Percentiles rank a stretch among this genome's conserved stretches.
These are phyloP conservation scores for Nitzschia sp. DNA, from an alignment of 108 stramenopile species.

Conservation along the genomic window DNA sequence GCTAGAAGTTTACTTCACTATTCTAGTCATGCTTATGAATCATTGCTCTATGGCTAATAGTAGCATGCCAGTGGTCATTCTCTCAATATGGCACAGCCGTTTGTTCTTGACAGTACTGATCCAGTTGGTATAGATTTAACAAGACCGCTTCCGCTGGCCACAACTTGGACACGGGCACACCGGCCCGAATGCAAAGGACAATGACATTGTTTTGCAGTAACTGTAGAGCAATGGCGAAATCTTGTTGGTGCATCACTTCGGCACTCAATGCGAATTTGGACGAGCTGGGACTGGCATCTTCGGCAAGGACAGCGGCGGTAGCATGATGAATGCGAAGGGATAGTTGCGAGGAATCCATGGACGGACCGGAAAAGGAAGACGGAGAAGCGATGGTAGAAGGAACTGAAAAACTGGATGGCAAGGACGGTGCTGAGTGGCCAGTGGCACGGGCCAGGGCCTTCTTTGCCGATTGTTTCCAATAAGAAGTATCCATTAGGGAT, in stretches of 20 bases:
- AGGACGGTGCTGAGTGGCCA: background rate
- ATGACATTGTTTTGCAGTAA: constrained; percentile 82
- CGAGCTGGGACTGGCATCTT: constrained; percentile 34
- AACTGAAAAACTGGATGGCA: background rate
- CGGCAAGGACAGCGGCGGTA: constrained; percentile 62
- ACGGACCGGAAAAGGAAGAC: constrained; percentile 10
- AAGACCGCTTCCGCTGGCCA: constrained; percentile 83
- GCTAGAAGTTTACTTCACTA: too few relatives aligned
- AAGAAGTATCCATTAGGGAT: constrained; percentile 32
- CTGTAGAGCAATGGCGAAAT: constrained; percentile 80
- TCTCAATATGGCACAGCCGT: constrained; percentile 23
- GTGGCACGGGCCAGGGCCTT: constrained; percentile 31
- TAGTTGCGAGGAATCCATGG: constrained; percentile 39
- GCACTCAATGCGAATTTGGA: constrained; percentile 31
- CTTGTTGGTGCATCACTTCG: constrained; percentile 42
- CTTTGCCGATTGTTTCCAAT: constrained; percentile 36
- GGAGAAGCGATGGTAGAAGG: background rate
- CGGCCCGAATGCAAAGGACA: constrained; percentile 77
- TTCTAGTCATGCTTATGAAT: background rate
- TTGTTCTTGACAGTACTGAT: constrained; percentile 47
- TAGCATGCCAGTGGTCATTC: too few relatives aligned
- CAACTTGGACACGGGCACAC: constrained; percentile 62
- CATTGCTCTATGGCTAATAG: too few relatives aligned
- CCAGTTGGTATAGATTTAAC: constrained; percentile 71
- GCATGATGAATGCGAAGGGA: constrained; percentile 56